A percentile compares a stretch with the other conserved stretches of the same genome.
phyloP scores from a whole-genome alignment of 148 eudicot species.

The Diospyros lotus region DNA sequence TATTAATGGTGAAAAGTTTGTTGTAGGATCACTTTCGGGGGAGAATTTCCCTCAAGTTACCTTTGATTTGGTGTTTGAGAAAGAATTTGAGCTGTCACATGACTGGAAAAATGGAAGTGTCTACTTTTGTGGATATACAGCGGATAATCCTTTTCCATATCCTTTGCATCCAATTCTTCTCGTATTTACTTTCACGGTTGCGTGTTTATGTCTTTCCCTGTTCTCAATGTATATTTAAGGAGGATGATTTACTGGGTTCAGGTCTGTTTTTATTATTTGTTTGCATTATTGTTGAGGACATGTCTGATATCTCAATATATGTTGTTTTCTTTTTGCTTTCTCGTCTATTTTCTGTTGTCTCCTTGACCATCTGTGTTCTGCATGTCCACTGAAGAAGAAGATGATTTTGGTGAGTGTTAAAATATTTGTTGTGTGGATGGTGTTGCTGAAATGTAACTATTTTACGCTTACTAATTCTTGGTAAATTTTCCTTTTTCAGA shows the following conservation, averaged over 20 bases:
- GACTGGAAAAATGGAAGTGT: slow-evolving; percentile 72
- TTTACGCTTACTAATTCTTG: neutral
- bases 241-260: neutral
- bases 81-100: slow-evolving; percentile 80
- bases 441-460: neutral
- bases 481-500: slow-evolving; percentile 1
- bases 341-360: neutral
- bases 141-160: slow-evolving; percentile 35
- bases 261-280: too few relatives aligned
- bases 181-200: neutral
- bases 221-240: neutral
- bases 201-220: neutral
- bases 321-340: neutral
- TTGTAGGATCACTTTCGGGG: slow-evolving; percentile 54
- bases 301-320: neutral
- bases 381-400: slow-evolving; percentile 18
- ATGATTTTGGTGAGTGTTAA: slow-evolving; percentile 27
- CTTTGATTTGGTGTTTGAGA: slow-evolving; percentile 76
- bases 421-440: neutral
- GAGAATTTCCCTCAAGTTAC: slow-evolving; percentile 53
- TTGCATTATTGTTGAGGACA: neutral
- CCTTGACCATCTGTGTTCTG: slow-evolving; percentile 38
- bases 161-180: slow-evolving; percentile 17
- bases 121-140: slow-evolving; percentile 60
- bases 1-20: slow-evolving; percentile 33